Evolutionary conservation across 352 stramenopile species (phyloP).

Genomic region (Nothophytophthora sp.): DNA sequence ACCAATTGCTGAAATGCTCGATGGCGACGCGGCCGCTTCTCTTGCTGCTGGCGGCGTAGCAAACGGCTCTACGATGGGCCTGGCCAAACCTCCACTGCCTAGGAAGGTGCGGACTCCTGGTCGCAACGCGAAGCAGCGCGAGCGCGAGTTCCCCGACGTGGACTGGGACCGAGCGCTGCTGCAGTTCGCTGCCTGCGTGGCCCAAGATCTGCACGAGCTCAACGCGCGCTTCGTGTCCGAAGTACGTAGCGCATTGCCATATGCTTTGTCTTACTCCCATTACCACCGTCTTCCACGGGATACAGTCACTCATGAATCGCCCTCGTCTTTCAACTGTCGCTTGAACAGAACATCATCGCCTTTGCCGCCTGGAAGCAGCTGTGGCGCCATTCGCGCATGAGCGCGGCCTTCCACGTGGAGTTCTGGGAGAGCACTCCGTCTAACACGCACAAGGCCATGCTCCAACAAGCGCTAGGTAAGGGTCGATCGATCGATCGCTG

Average conservation of each 20-base stretch:
- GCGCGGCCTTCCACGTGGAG: slow-evolving; percentile 70
- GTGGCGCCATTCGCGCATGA: slow-evolving; percentile 47
- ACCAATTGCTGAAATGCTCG: background rate
- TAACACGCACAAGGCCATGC: slow-evolving; percentile 51
- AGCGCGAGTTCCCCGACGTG: slow-evolving; percentile 16
- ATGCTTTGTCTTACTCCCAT: no score
- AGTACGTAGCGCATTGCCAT: slow-evolving; percentile 8
- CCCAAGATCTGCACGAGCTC: slow-evolving; percentile 39
- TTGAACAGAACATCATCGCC: slow-evolving; percentile 19
- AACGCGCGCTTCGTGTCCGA: slow-evolving; percentile 33
- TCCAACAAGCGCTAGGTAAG: slow-evolving; percentile 54
- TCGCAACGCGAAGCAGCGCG: slow-evolving; percentile 19
- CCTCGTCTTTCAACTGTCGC: background rate
- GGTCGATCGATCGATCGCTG: background rate
- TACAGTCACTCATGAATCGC: background rate
- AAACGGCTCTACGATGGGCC: background rate
- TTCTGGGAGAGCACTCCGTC: slow-evolving; percentile 73
- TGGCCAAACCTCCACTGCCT: slow-evolving; percentile 26
- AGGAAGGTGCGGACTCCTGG: background rate
- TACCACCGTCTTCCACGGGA: no score
- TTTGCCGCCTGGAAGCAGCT: slow-evolving; percentile 54
- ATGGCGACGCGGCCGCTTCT: slow-evolving; percentile 6
- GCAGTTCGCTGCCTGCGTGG: slow-evolving; percentile 40
- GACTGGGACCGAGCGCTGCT: slow-evolving; percentile 37
- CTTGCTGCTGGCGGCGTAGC: background rate